Percentiles rank a stretch among this genome's conserved stretches.
Evolutionary conservation across 2,329 filamentous ascomycete species (phyloP).

Genomic region (Talaromyces islandicus): DNA sequence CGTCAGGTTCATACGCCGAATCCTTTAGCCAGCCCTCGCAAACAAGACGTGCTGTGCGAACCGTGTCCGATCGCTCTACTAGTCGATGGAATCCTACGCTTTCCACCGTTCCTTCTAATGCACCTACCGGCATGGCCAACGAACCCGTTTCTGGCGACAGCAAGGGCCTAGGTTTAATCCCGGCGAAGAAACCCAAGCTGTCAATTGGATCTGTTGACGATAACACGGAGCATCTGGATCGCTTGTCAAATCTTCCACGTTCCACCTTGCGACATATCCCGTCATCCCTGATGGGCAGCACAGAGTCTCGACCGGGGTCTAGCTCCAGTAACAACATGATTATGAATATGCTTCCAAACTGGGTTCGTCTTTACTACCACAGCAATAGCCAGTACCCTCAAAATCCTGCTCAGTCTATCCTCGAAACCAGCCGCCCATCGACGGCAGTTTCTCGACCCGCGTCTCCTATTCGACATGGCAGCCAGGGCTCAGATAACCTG

Average conservation of each 20-base stretch:
- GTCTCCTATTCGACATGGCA: constrained; percentile 24
- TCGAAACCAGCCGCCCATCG: constrained; percentile 24
- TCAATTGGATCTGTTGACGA: constrained; percentile 31
- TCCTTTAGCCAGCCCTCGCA: constrained; percentile 21
- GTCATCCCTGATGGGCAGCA: constrained; percentile 31
- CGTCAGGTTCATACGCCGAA: constrained; percentile 37
- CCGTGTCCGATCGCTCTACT: constrained; percentile 27
- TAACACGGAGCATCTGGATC: constrained; percentile 30
- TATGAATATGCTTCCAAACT: constrained; percentile 40
- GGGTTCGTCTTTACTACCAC: constrained; percentile 62
- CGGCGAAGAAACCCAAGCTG: constrained; percentile 17
- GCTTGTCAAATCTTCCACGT: constrained; percentile 28
- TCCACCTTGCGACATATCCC: constrained; percentile 20
- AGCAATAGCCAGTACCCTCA: constrained; percentile 48
- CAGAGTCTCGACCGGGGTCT: constrained; percentile 26
- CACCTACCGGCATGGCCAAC: constrained; percentile 17
- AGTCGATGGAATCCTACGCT: constrained; percentile 37
- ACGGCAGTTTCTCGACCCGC: constrained; percentile 15
- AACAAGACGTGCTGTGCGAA: constrained; percentile 18
- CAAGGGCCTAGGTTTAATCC: constrained; percentile 6
- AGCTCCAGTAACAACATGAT: constrained; percentile 40
- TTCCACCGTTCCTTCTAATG: constrained; percentile 37
- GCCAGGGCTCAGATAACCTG: constrained; percentile 24
- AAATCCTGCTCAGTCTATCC: constrained; percentile 34
- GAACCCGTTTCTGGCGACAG: constrained; percentile 17